Conservation (phyloP, 2,329 filamentous ascomycete genomes). For the Neocucurbitaria cava region DNA sequence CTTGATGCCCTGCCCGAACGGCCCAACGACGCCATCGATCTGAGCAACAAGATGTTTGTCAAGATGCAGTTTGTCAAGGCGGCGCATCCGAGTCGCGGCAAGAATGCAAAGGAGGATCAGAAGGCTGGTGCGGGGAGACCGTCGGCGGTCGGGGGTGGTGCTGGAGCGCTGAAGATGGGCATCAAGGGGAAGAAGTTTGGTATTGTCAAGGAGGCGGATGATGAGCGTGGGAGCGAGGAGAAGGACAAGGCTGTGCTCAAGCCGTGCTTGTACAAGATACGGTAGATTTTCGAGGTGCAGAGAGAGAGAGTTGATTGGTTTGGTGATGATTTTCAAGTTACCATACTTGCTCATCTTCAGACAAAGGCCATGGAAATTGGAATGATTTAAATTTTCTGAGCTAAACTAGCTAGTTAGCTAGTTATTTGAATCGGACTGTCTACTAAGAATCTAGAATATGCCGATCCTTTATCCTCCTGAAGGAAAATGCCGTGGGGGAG, state of each 20-base stretch:
- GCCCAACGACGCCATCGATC: slow-evolving; percentile 71
- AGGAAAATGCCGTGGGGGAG: slow-evolving; percentile 1
- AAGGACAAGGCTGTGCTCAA: slow-evolving; percentile 79
- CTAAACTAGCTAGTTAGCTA: too few species aligned
- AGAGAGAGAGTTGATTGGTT: too few species aligned
- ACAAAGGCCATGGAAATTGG: too few species aligned
- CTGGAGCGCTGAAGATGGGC: slow-evolving; percentile 56
- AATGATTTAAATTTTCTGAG: too few species aligned
- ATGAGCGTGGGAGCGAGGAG: slow-evolving; percentile 63
- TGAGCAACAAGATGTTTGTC: slow-evolving; percentile 98
- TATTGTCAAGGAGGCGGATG: slow-evolving; percentile 52
- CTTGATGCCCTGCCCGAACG: slow-evolving; percentile 64
- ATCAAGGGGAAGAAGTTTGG: slow-evolving; percentile 43
- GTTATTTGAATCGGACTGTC: too few species aligned
- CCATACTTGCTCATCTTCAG: too few species aligned
- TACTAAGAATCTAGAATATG: slow-evolving; percentile 2
- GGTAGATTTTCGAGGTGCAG: too few species aligned
- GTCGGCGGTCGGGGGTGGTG: too few species aligned
- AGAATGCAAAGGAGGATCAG: slow-evolving; percentile 63
- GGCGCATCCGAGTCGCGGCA: slow-evolving; percentile 76
- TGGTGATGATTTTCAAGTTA: too few species aligned
- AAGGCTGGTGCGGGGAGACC: slow-evolving; percentile 36
- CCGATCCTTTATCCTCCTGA: neutral
- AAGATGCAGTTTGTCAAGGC: slow-evolving; percentile 93
- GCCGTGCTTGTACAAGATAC: slow-evolving; percentile 94